phyloP scores from a whole-genome alignment of 306 rosid genomes.

The Malus fusca region DNA sequence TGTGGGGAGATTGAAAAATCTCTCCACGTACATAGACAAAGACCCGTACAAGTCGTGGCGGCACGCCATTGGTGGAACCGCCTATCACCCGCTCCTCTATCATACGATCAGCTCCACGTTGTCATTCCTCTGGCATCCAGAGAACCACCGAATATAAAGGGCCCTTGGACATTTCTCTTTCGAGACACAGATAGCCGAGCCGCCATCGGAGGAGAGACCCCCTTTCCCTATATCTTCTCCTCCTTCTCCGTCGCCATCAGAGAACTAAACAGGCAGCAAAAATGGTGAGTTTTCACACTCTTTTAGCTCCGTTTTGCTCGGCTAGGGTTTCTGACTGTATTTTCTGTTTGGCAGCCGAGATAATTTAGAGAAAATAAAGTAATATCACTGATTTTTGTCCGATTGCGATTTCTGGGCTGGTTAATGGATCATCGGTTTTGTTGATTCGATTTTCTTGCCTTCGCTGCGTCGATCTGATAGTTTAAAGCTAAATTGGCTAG shows the following conservation, averaged over 20 bases:
- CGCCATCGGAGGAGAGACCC: slow-evolving; percentile 17
- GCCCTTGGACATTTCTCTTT: neutral
- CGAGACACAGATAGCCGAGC: neutral
- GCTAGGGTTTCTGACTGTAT: neutral
- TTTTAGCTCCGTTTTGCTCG: neutral
- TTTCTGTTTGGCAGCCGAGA: neutral
- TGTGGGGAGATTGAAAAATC: too few relatives aligned
- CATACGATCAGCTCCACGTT: slow-evolving; percentile 7
- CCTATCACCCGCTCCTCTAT: neutral
- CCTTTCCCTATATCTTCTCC: slow-evolving; percentile 8
- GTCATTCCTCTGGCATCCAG: neutral
- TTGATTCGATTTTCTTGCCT: neutral
- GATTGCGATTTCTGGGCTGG: neutral
- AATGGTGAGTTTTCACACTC: slow-evolving; percentile 14
- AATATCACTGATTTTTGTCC: neutral
- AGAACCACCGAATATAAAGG: slow-evolving; percentile 2
- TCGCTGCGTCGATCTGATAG: slow-evolving; percentile 1
- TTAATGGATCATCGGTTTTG: neutral
- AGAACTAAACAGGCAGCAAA: neutral
- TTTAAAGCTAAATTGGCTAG: neutral
- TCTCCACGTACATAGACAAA: neutral
- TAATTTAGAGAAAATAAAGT: neutral
- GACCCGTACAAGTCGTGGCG: slow-evolving; percentile 1
- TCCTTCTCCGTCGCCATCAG: neutral
- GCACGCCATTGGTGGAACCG: neutral